A percentile compares a stretch with the other conserved stretches of the same genome.
Evolutionary conservation across 768 basidiomycete species (phyloP).

Genomic region (Collybia sp.): DNA sequence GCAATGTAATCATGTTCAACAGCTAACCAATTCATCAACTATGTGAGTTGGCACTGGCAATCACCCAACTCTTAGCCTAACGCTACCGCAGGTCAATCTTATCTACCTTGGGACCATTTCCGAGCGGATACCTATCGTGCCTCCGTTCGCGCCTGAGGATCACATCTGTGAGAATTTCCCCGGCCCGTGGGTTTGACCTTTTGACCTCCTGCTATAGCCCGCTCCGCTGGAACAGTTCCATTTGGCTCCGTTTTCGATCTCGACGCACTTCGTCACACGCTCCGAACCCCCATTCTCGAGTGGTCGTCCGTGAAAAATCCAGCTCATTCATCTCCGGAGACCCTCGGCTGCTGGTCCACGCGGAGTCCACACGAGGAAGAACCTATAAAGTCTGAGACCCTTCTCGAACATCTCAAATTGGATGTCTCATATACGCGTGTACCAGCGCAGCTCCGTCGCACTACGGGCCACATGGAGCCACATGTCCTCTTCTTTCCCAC

Average conservation of each 20-base stretch:
- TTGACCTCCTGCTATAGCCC: slow-evolving; percentile 14
- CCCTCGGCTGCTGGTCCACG: slow-evolving; percentile 30
- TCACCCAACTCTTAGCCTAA: neutral
- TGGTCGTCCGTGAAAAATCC: slow-evolving; percentile 43
- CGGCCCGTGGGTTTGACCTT: neutral
- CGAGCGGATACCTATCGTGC: slow-evolving; percentile 40
- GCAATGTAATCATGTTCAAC: neutral
- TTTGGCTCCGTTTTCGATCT: slow-evolving; percentile 44
- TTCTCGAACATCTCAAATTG: slow-evolving; percentile 25
- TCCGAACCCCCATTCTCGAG: slow-evolving; percentile 38
- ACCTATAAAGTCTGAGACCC: slow-evolving; percentile 18
- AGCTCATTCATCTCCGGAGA: slow-evolving; percentile 13
- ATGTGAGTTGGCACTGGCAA: slow-evolving; percentile 15
- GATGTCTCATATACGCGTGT: slow-evolving; percentile 31
- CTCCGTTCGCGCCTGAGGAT: slow-evolving; percentile 39
- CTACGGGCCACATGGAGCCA: slow-evolving; percentile 12
- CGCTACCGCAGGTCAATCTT: slow-evolving; percentile 33
- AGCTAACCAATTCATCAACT: slow-evolving; percentile 33
- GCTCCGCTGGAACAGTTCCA: slow-evolving; percentile 23
- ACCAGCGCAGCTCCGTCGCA: slow-evolving; percentile 17
- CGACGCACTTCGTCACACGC: slow-evolving; percentile 25
- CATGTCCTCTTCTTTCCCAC: slow-evolving; percentile 23
- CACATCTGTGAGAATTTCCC: slow-evolving; percentile 25
- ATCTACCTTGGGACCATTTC: slow-evolving; percentile 42
- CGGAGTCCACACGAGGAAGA: slow-evolving; percentile 14